Percentiles rank a stretch among this genome's conserved stretches.
Conservation (phyloP, 2,329 filamentous ascomycete genomes). For the Alternaria ventricosa region DNA sequence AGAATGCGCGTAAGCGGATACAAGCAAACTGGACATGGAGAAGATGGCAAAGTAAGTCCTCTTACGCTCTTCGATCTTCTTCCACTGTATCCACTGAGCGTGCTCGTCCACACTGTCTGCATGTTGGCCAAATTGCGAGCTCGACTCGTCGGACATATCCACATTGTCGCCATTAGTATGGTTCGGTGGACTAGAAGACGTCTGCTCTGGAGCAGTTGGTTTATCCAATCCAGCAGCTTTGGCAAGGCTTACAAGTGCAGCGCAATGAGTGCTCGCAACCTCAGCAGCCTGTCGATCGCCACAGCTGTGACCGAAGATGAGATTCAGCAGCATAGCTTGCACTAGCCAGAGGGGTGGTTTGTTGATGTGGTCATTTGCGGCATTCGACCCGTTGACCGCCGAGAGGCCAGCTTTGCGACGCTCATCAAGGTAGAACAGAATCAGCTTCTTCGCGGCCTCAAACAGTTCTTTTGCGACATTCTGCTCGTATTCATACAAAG, state of each 20-base stretch:
- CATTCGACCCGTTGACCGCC: slow-evolving; percentile 61
- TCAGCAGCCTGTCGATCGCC: slow-evolving; percentile 89
- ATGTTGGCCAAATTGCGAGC: slow-evolving; percentile 45
- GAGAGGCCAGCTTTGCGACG: slow-evolving; percentile 83
- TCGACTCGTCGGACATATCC: slow-evolving; percentile 60
- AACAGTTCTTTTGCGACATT: slow-evolving; percentile 83
- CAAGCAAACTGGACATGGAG: slow-evolving; percentile 85
- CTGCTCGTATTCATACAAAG: slow-evolving; percentile 86
- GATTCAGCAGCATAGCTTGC: slow-evolving; percentile 94
- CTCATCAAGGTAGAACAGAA: slow-evolving; percentile 90
- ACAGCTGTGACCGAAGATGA: slow-evolving; percentile 94
- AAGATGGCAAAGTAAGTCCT: slow-evolving; percentile 92
- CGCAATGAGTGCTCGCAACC: slow-evolving; percentile 90
- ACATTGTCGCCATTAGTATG: slow-evolving; percentile 60
- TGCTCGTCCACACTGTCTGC: slow-evolving; percentile 62
- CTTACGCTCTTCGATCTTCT: slow-evolving; percentile 86
- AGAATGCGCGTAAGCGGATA: slow-evolving; percentile 91
- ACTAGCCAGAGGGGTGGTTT: slow-evolving; percentile 92
- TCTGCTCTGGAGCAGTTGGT: slow-evolving; percentile 44
- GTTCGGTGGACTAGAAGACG: slow-evolving; percentile 27
- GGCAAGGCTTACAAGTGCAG: slow-evolving; percentile 87
- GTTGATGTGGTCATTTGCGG: slow-evolving; percentile 64
- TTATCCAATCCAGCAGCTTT: slow-evolving; percentile 81
- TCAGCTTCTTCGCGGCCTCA: slow-evolving; percentile 93
- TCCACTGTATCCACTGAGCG: slow-evolving; percentile 89